Evolutionary conservation across 2,329 filamentous ascomycete species (phyloP).

Genomic region (Cladophialophora bantiana): DNA sequence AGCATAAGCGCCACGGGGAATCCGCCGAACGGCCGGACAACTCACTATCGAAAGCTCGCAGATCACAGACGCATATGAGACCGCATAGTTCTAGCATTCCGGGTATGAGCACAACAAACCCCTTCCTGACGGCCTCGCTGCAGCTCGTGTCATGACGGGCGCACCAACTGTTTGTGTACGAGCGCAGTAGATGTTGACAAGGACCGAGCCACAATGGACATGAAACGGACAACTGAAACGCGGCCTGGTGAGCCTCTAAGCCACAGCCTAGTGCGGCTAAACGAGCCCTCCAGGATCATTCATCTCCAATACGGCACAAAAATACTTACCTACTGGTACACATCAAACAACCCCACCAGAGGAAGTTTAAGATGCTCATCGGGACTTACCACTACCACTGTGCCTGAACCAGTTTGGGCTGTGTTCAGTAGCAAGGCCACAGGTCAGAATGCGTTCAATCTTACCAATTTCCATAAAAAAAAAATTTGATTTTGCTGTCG

Average conservation of each 20-base stretch:
- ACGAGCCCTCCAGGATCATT: slow-evolving; percentile 21
- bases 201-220: slow-evolving; percentile 21
- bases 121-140: not conserved
- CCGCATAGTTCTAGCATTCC: not conserved
- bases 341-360: slow-evolving; percentile 2
- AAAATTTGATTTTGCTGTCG: not conserved
- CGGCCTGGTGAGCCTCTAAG: slow-evolving; percentile 15
- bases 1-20: slow-evolving; percentile 12
- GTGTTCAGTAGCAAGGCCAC: slow-evolving; percentile 4
- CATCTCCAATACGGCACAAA: slow-evolving; percentile 10
- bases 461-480: slow-evolving; percentile 19
- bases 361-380: slow-evolving; percentile 3
- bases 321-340: not conserved
- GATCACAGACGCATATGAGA: not conserved
- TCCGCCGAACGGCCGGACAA: slow-evolving; percentile 12
- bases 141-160: slow-evolving; percentile 7
- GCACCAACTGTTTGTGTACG: slow-evolving; percentile 6
- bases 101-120: not conserved
- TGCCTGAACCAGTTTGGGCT: not conserved
- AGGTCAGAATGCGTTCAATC: slow-evolving; percentile 16
- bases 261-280: slow-evolving; percentile 32
- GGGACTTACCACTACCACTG: not conserved
- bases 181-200: slow-evolving; percentile 1
- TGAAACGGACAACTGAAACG: slow-evolving; percentile 30
- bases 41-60: slow-evolving; percentile 1